Percentiles rank a stretch among this genome's conserved stretches.
These are phyloP conservation scores for Didymella keratinophila DNA, from an alignment of 2,329 filamentous ascomycete species.

Conservation along the genomic window DNA sequence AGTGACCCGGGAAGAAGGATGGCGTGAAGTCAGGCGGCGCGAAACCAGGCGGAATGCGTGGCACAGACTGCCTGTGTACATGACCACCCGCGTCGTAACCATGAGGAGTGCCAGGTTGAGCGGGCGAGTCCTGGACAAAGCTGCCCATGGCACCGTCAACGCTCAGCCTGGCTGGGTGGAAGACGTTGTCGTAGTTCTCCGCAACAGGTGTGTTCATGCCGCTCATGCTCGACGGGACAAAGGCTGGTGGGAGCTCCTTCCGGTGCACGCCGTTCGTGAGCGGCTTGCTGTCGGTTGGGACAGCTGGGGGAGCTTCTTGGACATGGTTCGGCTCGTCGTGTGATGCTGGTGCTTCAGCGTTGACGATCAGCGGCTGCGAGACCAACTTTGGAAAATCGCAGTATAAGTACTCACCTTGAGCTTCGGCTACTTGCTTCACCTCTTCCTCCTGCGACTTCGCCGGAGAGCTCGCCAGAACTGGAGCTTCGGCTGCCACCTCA, in stretches of 20 bases:
- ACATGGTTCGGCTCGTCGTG: conserved; percentile 16
- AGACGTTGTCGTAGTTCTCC: conserved; percentile 24
- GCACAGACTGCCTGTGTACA: conserved; percentile 30
- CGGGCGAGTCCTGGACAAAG: conserved; percentile 50
- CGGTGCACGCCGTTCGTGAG: conserved; percentile 34
- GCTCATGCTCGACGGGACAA: conserved; percentile 43
- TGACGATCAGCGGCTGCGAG: background rate
- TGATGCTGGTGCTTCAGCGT: conserved; percentile 5
- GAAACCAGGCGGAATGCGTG: conserved; percentile 46
- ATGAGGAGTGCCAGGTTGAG: conserved; percentile 38
- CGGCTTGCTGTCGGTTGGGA: conserved; percentile 22
- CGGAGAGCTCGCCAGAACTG: conserved; percentile 26
- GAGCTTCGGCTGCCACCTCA: conserved; percentile 17
- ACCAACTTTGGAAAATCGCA: background rate
- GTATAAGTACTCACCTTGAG: conserved; percentile 31
- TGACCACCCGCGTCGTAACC: conserved; percentile 26
- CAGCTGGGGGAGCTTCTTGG: conserved; percentile 3
- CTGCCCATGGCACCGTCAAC: conserved; percentile 52
- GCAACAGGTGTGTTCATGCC: conserved; percentile 34
- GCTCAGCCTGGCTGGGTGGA: conserved; percentile 39
- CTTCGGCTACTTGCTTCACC: conserved; percentile 23
- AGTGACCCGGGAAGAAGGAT: conserved; percentile 44
- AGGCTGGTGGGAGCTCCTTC: conserved; percentile 48
- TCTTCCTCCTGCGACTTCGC: conserved; percentile 26
- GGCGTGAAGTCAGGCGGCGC: conserved; percentile 40